These are phyloP conservation scores for Tuber melanosporum DNA, from an alignment of 495 filamentous ascomycete genomes.

Conservation along the genomic window DNA sequence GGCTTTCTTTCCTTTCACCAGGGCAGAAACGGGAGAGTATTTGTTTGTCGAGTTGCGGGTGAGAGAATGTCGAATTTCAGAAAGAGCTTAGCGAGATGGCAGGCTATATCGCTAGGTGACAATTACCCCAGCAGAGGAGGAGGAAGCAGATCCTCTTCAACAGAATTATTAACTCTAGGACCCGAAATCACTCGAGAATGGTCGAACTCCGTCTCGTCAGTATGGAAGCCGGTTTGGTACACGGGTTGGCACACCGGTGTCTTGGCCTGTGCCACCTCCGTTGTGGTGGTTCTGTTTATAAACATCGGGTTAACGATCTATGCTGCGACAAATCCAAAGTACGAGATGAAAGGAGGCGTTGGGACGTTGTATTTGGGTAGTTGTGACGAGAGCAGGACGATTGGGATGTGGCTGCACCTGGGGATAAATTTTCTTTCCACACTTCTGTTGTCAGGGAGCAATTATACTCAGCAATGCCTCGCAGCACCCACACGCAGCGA, in stretches of 20 bases:
- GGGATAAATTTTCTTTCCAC: neutral
- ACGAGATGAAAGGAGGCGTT: neutral
- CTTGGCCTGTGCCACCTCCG: neutral
- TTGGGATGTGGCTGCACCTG: neutral
- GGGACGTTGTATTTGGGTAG: conserved; percentile 7
- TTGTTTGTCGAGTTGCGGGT: neutral
- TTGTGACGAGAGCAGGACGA: neutral
- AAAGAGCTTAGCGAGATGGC: neutral
- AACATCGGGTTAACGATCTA: conserved; percentile 5
- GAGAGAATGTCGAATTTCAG: neutral
- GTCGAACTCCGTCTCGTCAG: neutral
- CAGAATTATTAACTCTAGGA: neutral
- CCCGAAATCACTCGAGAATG: neutral
- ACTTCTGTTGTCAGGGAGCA: neutral
- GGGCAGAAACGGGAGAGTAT: neutral
- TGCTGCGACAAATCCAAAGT: neutral
- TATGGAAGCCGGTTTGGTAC: neutral
- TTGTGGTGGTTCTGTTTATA: neutral
- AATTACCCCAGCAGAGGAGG: neutral
- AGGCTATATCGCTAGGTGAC: neutral
- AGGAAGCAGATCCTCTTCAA: neutral
- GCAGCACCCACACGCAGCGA: conserved; percentile 4
- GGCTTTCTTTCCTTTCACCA: neutral
- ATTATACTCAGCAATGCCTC: conserved; percentile 15
- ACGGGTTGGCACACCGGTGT: conserved; percentile 8